Base-by-base conservation (phyloP, 1,284 basidiomycete species). In the Binderoboletus segoi region DNA sequence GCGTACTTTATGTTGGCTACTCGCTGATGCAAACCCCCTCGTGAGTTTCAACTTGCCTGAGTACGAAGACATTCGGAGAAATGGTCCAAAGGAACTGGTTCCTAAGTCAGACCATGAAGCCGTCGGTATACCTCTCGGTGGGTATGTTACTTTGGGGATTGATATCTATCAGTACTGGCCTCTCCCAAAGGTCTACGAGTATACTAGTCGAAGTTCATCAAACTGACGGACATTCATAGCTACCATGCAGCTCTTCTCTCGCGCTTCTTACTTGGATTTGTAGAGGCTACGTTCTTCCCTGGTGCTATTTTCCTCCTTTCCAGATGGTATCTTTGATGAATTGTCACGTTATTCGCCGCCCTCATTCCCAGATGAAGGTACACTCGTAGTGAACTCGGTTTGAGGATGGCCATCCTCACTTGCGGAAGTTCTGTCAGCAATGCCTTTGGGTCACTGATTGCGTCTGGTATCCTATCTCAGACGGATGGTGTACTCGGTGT, bases 371-470 rank as follows among this genome's bases (percentile, higher is more conserved):
- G 46, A 53, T 28, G 6, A 48, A 62, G 61, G 61, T 62, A 62
- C 47, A 63, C 58, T 18, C 60, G 63, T 16, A 48, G 54, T 24
- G 89, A 91, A 63, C 75, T 91, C 21, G 88, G 87, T 33, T 72
- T 88, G 40, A 79, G 93, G 57, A 91, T 86, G 35, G 86, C 91
- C 1, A 73, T 90, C 50, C 80, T 95, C 18, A 85, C 83, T 57
- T 85, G 83, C 63, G 90, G 89, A 13, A 84, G 79, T 66, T 76
- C 93, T 38, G 83, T 93, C 59, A 88, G 85, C 56, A 94, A 93
- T 74, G 92, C 90, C 2, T 93, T 93, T 67, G 89, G 91, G n/a
- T 79, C 89, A 1, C 76, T 93, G 11, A 82, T 92, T 52, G 90
- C 89, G 4, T 89, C 88, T 23, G 85, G 81, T 7, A 88, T 90